phyloP scores from a whole-genome alignment of 768 basidiomycete genomes.

The Punctularia strigosozonata region DNA sequence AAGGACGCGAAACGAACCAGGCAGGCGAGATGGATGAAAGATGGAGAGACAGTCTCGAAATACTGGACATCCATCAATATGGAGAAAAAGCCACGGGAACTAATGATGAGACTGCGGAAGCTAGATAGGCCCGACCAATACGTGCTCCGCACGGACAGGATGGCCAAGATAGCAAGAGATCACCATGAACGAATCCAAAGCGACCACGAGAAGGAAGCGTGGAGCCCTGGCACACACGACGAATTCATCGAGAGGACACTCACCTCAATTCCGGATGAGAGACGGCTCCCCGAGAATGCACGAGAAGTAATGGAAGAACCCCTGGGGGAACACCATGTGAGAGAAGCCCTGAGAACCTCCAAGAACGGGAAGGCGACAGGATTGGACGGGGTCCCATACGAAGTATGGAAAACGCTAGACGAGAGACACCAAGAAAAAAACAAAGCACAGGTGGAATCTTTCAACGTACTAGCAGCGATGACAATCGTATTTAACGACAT shows the following conservation, averaged over 20 bases:
- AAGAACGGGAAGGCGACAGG: conserved; percentile 14
- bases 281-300: background rate
- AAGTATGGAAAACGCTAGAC: conserved; percentile 9
- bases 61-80: conserved; percentile 11
- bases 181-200: conserved; percentile 20
- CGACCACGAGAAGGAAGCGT: background rate
- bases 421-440: background rate
- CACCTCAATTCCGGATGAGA: background rate
- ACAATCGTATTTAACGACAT: background rate
- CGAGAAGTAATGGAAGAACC: background rate
- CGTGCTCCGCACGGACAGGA: conserved; percentile 9
- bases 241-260: background rate
- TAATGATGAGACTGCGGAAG: conserved; percentile 8
- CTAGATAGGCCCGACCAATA: background rate
- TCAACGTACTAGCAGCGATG: background rate
- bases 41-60: conserved; percentile 10
- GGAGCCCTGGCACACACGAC: background rate
- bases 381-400: conserved; percentile 16
- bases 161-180: conserved; percentile 19
- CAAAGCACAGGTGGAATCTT: background rate
- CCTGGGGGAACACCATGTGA: conserved; percentile 8
- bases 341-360: conserved; percentile 5
- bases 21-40: background rate
- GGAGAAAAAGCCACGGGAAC: conserved; percentile 8
- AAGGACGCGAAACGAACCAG: background rate